phyloP scores from a whole-genome alignment of 257 asterid species.

The Penstemon barbatus region DNA sequence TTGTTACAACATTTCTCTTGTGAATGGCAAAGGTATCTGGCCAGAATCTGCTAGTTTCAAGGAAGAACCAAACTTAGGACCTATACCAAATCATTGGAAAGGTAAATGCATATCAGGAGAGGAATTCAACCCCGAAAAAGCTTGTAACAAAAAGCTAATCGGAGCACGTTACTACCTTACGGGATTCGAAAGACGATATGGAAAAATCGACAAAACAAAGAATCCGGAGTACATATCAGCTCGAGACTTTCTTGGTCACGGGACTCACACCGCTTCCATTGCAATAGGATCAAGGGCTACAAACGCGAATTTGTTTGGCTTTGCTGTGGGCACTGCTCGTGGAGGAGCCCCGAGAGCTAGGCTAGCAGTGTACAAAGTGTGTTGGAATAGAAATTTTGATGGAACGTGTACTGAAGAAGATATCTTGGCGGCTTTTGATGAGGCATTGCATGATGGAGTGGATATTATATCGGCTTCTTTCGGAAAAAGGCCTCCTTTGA shows the following conservation, averaged over 20 bases:
- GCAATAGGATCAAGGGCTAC: constrained; percentile 48
- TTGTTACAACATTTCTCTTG: not conserved
- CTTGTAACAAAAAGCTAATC: constrained; percentile 56
- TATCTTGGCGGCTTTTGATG: constrained; percentile 57
- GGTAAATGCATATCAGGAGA: constrained; percentile 54
- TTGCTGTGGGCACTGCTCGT: constrained; percentile 48
- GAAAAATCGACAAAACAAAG: constrained; percentile 30
- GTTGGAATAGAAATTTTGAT: constrained; percentile 47
- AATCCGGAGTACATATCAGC: constrained; percentile 45
- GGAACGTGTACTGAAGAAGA: constrained; percentile 56
- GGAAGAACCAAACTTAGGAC: constrained; percentile 49
- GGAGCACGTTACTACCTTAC: constrained; percentile 54
- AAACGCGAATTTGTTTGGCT: constrained; percentile 34
- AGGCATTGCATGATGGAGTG: constrained; percentile 64
- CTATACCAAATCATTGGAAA: constrained; percentile 53
- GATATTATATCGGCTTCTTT: constrained; percentile 51
- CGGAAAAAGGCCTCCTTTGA: constrained; percentile 43
- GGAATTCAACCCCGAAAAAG: constrained; percentile 39
- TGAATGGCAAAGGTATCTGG: constrained; percentile 51
- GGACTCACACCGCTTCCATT: constrained; percentile 68
- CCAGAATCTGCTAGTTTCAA: constrained; percentile 61
- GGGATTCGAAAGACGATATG: constrained; percentile 45
- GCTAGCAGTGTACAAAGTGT: constrained; percentile 65
- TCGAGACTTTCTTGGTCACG: constrained; percentile 58
- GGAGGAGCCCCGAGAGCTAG: constrained; percentile 77